phyloP scores from a whole-genome alignment of 768 basidiomycete species.

The Pleurotus tuber-regium region DNA sequence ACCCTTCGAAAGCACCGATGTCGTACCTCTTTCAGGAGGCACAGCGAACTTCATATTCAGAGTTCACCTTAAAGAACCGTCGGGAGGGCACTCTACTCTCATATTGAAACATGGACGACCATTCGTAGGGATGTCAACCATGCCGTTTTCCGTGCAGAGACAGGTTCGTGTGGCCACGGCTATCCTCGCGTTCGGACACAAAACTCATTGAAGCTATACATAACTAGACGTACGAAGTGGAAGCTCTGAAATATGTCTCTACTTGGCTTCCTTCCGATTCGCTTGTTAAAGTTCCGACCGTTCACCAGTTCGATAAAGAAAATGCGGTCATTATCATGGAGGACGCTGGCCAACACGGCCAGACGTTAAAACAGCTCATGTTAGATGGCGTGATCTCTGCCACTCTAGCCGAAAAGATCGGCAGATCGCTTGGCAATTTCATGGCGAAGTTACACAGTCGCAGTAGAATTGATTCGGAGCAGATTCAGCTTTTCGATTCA shows the following conservation, averaged over 20 bases:
- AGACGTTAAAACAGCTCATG: constrained; percentile 40
- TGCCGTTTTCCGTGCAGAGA: constrained; percentile 42
- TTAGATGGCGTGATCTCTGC: constrained; percentile 29
- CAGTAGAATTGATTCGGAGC: constrained; percentile 28
- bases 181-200: no score
- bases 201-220: no score
- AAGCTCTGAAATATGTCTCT: constrained; percentile 10
- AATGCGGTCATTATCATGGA: constrained; percentile 47
- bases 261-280: constrained; percentile 6
- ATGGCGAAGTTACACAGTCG: constrained; percentile 50
- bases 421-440: constrained; percentile 52
- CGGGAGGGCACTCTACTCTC: constrained; percentile 42
- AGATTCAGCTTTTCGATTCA: constrained; percentile 33
- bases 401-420: constrained; percentile 40
- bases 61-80: constrained; percentile 37
- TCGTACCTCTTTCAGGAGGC: constrained; percentile 49
- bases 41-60: constrained; percentile 57
- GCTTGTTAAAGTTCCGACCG: constrained; percentile 33
- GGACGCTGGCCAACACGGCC: constrained; percentile 36
- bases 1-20: constrained; percentile 40
- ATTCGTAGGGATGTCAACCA: constrained; percentile 28
- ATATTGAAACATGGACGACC: constrained; percentile 59
- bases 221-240: constrained; percentile 37
- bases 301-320: constrained; percentile 38
- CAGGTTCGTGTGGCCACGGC: constrained; percentile 40